Evolutionary conservation across 1,139 yeast genomes (phyloP).

Genomic region (Scheffersomyces illinoinensis): DNA sequence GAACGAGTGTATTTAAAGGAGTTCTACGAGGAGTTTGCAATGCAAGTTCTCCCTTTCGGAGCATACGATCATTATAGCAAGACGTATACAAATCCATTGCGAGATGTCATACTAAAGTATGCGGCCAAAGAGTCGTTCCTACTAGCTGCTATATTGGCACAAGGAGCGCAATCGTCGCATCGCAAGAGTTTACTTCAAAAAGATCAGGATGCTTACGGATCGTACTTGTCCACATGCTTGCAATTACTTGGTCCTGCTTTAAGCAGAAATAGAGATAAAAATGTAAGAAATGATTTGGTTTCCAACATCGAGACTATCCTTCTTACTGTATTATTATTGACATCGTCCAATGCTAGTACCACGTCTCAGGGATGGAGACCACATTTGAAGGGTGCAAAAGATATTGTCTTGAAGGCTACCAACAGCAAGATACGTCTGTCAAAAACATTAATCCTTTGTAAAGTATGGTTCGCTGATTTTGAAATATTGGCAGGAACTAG

Average conservation of each 20-base stretch:
- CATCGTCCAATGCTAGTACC: slow-evolving; percentile 68
- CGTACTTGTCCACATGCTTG: slow-evolving; percentile 62
- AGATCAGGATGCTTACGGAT: slow-evolving; percentile 66
- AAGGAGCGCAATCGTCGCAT: slow-evolving; percentile 64
- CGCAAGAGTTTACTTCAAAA: slow-evolving; percentile 43
- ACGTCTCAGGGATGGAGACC: slow-evolving; percentile 75
- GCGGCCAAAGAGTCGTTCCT: slow-evolving; percentile 64
- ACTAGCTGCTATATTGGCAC: slow-evolving; percentile 68
- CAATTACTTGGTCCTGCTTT: slow-evolving; percentile 53
- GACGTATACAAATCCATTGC: slow-evolving; percentile 54
- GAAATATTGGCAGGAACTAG: slow-evolving; percentile 71
- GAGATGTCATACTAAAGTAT: slow-evolving; percentile 61
- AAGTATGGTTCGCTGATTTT: slow-evolving; percentile 67
- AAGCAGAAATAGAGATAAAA: slow-evolving; percentile 21
- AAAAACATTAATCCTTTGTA: slow-evolving; percentile 57
- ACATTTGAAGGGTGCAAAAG: slow-evolving; percentile 74
- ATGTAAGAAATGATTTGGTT: slow-evolving; percentile 35
- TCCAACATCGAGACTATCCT: slow-evolving; percentile 66
- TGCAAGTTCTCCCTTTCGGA: slow-evolving; percentile 62
- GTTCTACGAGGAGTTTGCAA: slow-evolving; percentile 61
- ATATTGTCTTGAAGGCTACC: slow-evolving; percentile 53
- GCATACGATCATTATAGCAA: slow-evolving; percentile 41
- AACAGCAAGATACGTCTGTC: slow-evolving; percentile 28
- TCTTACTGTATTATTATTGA: slow-evolving; percentile 63
- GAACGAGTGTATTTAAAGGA: slow-evolving; percentile 52